phyloP scores from a whole-genome alignment of 352 stramenopile genomes.

The Pythium pyrilobum region DNA sequence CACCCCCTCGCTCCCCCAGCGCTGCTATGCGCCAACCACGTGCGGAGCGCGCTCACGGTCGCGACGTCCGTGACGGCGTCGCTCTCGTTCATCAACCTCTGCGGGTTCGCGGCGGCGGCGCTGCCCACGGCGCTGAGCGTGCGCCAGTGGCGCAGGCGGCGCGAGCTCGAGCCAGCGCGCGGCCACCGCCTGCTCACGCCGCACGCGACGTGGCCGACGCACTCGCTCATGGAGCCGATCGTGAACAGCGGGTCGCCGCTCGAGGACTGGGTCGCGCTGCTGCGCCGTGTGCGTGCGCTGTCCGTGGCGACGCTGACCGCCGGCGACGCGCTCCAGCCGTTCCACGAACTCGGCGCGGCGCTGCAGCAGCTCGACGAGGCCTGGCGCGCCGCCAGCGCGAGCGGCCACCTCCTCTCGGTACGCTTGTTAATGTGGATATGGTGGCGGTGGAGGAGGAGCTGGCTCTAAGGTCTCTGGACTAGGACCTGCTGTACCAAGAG shows the following conservation, averaged over 20 bases:
- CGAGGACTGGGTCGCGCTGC: background rate
- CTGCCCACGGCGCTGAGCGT: slow-evolving; percentile 15
- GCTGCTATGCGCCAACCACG: slow-evolving; percentile 45
- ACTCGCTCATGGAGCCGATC: slow-evolving; percentile 9
- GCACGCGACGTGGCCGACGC: slow-evolving; percentile 7
- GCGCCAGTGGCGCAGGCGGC: background rate
- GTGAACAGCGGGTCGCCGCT: background rate
- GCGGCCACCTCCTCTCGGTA: slow-evolving; percentile 6
- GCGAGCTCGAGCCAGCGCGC: background rate
- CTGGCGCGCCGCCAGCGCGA: background rate
- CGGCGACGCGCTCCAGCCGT: background rate
- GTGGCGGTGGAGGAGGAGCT: too few relatives aligned
- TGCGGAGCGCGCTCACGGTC: slow-evolving; percentile 59
- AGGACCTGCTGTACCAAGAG: slow-evolving; percentile 7
- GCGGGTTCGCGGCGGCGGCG: slow-evolving; percentile 18
- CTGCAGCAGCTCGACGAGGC: background rate
- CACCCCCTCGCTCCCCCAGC: slow-evolving; percentile 18
- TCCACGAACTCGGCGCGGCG: background rate
- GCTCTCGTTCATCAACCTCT: slow-evolving; percentile 41
- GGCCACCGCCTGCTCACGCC: background rate
- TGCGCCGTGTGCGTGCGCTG: background rate
- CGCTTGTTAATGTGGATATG: background rate
- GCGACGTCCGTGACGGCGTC: slow-evolving; percentile 43
- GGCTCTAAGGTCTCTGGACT: too few relatives aligned
- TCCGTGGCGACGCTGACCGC: background rate